phyloP scores from a whole-genome alignment of 495 filamentous ascomycete species.

The Sabuloglossum arenarium region DNA sequence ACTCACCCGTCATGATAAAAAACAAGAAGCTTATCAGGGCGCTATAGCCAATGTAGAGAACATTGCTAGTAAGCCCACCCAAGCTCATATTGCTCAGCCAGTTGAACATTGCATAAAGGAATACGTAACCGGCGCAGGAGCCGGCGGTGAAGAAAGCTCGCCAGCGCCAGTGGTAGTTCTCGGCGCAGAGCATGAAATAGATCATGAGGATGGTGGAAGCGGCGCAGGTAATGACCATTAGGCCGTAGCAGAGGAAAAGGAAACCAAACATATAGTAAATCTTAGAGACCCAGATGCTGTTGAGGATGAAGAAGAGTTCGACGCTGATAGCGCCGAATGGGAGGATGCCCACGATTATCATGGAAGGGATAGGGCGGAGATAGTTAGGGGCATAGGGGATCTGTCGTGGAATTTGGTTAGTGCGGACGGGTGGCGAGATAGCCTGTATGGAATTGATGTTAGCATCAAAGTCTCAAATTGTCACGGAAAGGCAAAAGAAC shows the following conservation, averaged over 20 bases:
- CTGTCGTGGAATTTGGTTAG: slow-evolving; percentile 94
- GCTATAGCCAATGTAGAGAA: slow-evolving; percentile 88
- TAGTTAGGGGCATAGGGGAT: slow-evolving; percentile 68
- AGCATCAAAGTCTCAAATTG: not conserved
- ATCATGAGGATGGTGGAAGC: slow-evolving; percentile 81
- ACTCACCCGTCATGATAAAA: slow-evolving; percentile 80
- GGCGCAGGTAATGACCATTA: slow-evolving; percentile 92
- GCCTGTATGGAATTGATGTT: slow-evolving; percentile 15
- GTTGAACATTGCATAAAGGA: slow-evolving; percentile 70
- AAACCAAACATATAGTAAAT: slow-evolving; percentile 99
- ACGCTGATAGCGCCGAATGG: slow-evolving; percentile 95
- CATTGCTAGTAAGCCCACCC: slow-evolving; percentile 61
- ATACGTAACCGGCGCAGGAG: slow-evolving; percentile 74
- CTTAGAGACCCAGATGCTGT: slow-evolving; percentile 88
- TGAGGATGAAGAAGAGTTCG: slow-evolving; percentile 97
- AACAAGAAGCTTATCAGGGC: slow-evolving; percentile 73
- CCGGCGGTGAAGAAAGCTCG: slow-evolving; percentile 75
- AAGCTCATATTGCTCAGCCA: slow-evolving; percentile 72
- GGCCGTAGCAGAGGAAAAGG: slow-evolving; percentile 87
- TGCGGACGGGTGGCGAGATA: slow-evolving; percentile 64
- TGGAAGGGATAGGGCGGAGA: slow-evolving; percentile 64
- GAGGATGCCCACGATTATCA: slow-evolving; percentile 73
- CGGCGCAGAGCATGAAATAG: slow-evolving; percentile 84
- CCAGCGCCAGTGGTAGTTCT: slow-evolving; percentile 99
- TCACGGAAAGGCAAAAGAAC: slow-evolving; percentile 3